These are phyloP conservation scores for Myriosclerotinia duriaeana DNA, from an alignment of 2,329 filamentous ascomycete species.

Conservation along the genomic window DNA sequence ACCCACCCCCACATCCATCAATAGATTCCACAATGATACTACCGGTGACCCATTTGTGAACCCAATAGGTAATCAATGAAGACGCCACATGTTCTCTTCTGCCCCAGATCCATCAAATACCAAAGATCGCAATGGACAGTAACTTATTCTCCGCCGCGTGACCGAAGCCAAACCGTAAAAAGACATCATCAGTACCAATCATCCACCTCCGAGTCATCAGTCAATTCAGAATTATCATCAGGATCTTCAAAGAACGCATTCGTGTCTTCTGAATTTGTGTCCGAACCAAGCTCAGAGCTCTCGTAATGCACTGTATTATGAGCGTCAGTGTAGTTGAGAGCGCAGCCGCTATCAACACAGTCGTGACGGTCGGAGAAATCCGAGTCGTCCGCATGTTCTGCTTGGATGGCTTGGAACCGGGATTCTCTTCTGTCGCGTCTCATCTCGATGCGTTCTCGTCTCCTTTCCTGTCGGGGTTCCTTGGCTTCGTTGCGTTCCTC, in stretches of 20 bases:
- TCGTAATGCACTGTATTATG: background rate
- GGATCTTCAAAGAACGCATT: background rate
- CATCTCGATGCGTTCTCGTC: background rate
- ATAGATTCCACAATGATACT: too few relatives aligned
- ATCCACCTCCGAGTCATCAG: background rate
- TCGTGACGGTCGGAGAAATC: background rate
- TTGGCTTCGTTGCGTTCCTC: background rate
- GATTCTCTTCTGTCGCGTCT: background rate
- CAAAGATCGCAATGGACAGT: background rate
- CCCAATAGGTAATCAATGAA: background rate
- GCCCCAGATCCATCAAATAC: background rate
- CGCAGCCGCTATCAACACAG: background rate
- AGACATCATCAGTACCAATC: background rate
- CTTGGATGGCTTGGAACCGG: background rate
- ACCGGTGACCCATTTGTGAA: background rate
- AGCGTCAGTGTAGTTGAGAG: background rate
- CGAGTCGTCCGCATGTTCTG: background rate
- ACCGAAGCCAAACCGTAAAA: background rate
- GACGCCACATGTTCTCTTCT: fast-evolving
- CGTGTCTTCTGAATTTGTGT: background rate
- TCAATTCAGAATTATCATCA: background rate
- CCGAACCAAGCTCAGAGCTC: background rate
- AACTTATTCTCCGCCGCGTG: background rate
- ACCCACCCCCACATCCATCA: background rate
- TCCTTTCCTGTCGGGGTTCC: background rate